phyloP scores from a whole-genome alignment of 1,284 basidiomycete genomes.

The Ustilago vetiveriae region DNA sequence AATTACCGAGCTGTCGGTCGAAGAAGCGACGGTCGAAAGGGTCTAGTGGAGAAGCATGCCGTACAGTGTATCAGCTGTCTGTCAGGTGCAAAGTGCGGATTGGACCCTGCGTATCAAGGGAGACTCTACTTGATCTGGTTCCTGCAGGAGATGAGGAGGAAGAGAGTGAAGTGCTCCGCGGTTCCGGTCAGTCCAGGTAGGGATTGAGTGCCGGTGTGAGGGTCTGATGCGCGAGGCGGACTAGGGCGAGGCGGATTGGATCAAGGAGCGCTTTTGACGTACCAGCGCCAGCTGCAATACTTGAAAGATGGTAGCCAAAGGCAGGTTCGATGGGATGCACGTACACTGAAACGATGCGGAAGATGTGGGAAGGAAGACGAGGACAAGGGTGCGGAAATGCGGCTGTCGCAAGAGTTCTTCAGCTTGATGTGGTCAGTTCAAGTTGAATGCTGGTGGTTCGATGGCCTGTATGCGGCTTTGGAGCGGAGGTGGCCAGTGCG shows the following conservation, averaged over 20 bases:
- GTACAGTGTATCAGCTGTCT: slow-evolving; percentile 4
- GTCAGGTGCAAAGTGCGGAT: slow-evolving; percentile 3
- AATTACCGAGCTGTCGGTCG: not conserved
- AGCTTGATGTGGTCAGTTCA: too few species aligned
- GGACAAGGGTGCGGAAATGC: too few species aligned
- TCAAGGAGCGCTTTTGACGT: slow-evolving; percentile 11
- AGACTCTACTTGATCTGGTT: slow-evolving; percentile 9
- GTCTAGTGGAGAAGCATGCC: slow-evolving; percentile 19
- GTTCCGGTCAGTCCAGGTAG: not conserved
- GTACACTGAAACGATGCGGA: too few species aligned
- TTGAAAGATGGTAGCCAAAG: slow-evolving; percentile 13
- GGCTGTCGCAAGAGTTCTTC: too few species aligned
- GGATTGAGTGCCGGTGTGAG: not conserved
- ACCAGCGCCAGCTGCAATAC: slow-evolving; percentile 25
- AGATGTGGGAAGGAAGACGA: too few species aligned
- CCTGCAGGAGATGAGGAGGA: not conserved
- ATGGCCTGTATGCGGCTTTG: too few species aligned
- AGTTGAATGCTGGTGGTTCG: too few species aligned
- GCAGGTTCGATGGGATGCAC: not conserved
- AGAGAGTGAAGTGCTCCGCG: not conserved
- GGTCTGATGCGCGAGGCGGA: not conserved
- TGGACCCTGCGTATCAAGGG: slow-evolving; percentile 13
- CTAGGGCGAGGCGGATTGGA: too few species aligned
- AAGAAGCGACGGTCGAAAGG: slow-evolving; percentile 11
- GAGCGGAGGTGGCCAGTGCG: too few species aligned